Percentiles rank a stretch among this genome's conserved stretches.
These are phyloP conservation scores for Oryza punctata DNA, from an alignment of 176 grass and related monocot genomes.

Conservation along the genomic window DNA sequence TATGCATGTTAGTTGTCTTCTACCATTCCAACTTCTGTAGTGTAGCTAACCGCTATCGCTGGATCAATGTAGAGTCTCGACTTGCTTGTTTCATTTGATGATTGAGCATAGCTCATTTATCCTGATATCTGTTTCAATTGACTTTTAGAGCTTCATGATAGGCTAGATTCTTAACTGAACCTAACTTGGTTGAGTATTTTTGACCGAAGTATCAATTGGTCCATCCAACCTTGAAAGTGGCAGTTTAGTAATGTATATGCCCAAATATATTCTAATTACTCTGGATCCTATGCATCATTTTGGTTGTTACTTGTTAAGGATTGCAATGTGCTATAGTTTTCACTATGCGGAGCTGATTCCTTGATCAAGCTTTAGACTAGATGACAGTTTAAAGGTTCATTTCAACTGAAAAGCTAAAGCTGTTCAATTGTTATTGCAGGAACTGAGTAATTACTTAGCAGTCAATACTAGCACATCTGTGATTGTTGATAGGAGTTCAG, in stretches of 20 bases:
- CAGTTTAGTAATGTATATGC: background rate
- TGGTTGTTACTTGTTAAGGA: background rate
- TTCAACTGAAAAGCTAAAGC: constrained; percentile 33
- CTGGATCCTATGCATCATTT: background rate
- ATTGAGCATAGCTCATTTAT: background rate
- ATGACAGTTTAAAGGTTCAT: constrained; percentile 1
- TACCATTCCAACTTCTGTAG: background rate
- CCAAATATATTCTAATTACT: constrained; percentile 19
- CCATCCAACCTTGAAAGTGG: background rate
- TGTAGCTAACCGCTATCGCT: background rate
- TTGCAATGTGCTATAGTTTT: constrained; percentile 8
- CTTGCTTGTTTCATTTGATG: constrained; percentile 2
- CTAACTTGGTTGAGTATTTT: background rate
- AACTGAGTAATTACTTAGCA: constrained; percentile 85
- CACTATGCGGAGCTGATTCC: constrained; percentile 24
- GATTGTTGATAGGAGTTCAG: constrained; percentile 94
- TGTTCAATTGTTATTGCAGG: constrained; percentile 63
- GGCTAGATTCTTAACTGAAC: constrained; percentile 1
- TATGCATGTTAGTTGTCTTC: background rate
- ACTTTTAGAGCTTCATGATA: background rate
- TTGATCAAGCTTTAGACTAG: constrained; percentile 9
- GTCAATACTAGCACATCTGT: constrained; percentile 85
- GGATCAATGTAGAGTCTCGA: background rate
- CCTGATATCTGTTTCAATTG: background rate
- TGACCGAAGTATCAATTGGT: background rate